Base-by-base conservation (phyloP, 345 rosid genomes). In the Murraya koenigii region DNA sequence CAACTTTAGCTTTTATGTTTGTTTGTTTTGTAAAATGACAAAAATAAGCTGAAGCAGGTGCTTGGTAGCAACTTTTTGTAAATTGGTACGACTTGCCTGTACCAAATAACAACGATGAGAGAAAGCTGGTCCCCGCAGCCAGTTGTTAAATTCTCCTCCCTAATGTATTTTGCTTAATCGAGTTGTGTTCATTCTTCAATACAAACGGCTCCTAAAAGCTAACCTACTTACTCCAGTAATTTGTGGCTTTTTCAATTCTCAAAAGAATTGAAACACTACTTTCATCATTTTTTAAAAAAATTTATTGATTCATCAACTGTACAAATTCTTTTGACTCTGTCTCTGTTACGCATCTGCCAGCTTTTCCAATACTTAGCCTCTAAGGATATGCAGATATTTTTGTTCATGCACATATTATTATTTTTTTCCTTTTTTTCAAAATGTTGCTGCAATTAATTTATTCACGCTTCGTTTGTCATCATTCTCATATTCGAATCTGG, bases 311-410 rank as follows among this genome's bases (percentile, higher is more conserved):
- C 52, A 20, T 36, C 33, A 41, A 52, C 25, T 30, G 49, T 62
- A 30, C 4, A 41, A 75, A 63, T 63, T 47, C 32, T 23, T 73
- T 47, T 17, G 32, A 44, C 65, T 36, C 20, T 25, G 15, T 11
- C 49, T 11, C 49, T 13, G 49, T 44, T 52, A 52, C 56, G 56
- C 39, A n/a, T 74, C 68, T 32, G 8, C n/a, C n/a, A n/a, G n/a
- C 77, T 62, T 74, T 72, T 63, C 28, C 41, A 61, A 41, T 63
- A 28, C 77, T 75, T 75, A 75, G 68, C 77, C 77, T 11, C 77
- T 20, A 75, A 75, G 77, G 28, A 71, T 71, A 9, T 33, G 1
- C 22, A 52, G 6, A 47, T 49, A 15, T 49, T 69, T 44, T 25
- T 68, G 15, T 23, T 3, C 17, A 4, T 3, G 49, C 49, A 13